Conservation (phyloP, 1,284 basidiomycete genomes). For the Mixia osmundae region DNA sequence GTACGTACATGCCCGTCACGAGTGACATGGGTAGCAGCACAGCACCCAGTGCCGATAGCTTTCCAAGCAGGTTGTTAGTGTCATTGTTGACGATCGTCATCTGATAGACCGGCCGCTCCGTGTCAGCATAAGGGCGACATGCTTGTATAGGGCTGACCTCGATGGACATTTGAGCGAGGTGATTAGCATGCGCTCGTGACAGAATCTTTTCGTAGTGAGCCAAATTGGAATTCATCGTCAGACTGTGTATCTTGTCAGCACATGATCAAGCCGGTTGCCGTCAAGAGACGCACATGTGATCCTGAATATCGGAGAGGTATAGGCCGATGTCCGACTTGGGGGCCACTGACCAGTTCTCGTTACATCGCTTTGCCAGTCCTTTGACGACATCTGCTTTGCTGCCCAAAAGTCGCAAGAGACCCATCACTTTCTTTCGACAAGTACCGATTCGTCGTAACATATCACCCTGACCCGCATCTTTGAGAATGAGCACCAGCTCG, state of each 20-base stretch:
- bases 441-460: constrained; percentile 69
- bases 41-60: constrained; percentile 92
- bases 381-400: constrained; percentile 99
- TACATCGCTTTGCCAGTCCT: constrained; percentile 89
- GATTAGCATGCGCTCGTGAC: constrained; percentile 96
- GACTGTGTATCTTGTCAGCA: constrained; percentile 59
- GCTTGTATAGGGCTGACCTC: constrained; percentile 38
- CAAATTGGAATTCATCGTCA: constrained; percentile 98
- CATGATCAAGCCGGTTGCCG: not conserved
- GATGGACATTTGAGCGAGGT: constrained; percentile 90
- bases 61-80: constrained; percentile 98
- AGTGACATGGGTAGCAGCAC: constrained; percentile 52
- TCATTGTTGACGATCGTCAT: constrained; percentile 94
- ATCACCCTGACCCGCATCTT: constrained; percentile 56
- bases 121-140: not conserved
- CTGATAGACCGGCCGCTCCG: constrained; percentile 13
- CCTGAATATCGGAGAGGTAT: constrained; percentile 78
- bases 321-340: constrained; percentile 94
- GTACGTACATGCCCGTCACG: constrained; percentile 41
- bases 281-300: constrained; percentile 13
- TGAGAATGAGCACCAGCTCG: constrained; percentile 86
- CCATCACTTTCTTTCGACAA: constrained; percentile 99
- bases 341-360: constrained; percentile 96
- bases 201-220: constrained; percentile 99
- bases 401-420: constrained; percentile 75